phyloP scores from a whole-genome alignment of 345 rosid genomes.

The Durio zibethinus region DNA sequence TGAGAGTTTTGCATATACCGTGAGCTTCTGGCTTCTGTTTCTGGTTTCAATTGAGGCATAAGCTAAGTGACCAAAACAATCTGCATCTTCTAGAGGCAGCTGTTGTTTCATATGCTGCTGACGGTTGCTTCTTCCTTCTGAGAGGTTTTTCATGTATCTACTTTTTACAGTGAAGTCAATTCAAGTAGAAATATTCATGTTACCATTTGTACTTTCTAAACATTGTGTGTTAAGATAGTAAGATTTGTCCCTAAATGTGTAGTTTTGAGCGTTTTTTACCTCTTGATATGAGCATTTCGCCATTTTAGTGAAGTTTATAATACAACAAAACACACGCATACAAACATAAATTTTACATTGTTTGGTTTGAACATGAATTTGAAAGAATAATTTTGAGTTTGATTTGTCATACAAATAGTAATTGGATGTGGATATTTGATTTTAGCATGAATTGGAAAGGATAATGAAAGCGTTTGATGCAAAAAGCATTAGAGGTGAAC shows the following conservation, averaged over 20 bases:
- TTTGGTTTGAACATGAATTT: background rate
- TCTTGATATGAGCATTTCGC: background rate
- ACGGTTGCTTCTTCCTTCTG: background rate
- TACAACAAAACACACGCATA: background rate
- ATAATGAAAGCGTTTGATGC: no score
- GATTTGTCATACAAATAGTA: background rate
- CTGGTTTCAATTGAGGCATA: background rate
- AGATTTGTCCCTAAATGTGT: constrained; percentile 1
- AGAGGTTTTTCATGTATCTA: constrained; percentile 5
- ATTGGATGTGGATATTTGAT: background rate
- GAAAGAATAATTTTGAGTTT: background rate
- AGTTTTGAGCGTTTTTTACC: background rate
- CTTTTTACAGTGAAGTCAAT: background rate
- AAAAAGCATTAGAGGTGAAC: background rate
- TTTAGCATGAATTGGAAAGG: background rate
- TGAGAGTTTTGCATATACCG: constrained; percentile 13
- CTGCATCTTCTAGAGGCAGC: constrained; percentile 10
- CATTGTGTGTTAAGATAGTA: constrained; percentile 4
- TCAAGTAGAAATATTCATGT: constrained; percentile 2
- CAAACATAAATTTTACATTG: background rate
- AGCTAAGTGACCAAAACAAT: background rate
- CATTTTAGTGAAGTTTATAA: background rate
- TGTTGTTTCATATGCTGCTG: background rate
- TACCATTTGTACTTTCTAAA: background rate
- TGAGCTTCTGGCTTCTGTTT: background rate